Base-by-base conservation (phyloP, 306 rosid genomes). In the Cucurbita maxima region DNA sequence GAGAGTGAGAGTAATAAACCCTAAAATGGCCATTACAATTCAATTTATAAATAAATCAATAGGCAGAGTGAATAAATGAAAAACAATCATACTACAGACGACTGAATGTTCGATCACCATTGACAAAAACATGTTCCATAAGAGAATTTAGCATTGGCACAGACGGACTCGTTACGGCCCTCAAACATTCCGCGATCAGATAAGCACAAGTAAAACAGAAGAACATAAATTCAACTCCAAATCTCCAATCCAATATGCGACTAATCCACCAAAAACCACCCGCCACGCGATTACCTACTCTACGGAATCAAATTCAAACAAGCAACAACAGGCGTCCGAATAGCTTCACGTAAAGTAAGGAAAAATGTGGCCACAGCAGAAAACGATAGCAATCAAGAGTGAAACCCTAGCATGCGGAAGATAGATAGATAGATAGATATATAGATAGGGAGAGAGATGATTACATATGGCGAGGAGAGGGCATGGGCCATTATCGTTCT, bases 401-500 rank as follows among this genome's bases (percentile, higher is more conserved):
- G 84, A 78, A 78, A 73, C 71, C 47, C 74, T 51, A 70, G 34
- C 25, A 50, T 30, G 54, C 34, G 41, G 56, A 66, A 70, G 22
- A 8, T 4, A 16, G 8, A 34, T 53, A 53, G 57, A 52, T 52
- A 52, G 10, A 59, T 0, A 59, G 16, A 58, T 14, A 25, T n/a
- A n/a, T n/a, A 22, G 25, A 25, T 25, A 25, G 25, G 4, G 13
- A 72, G 61, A 13, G 16, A 80, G 64, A 76, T 52, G 79, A 74
- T 80, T 79, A 95, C 99, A 95, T 72, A 95, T 95, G 64, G 99
- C 97, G 82, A 95, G 99, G 59, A 95, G 99, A 52, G 99, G 99
- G 52, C 99, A 95, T 34, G 99, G 99, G 75, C 99, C 99, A 86
- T 95, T 95, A 82, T 95, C 99, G 82, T 95, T 95, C 74, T 95